Percentiles rank a stretch among this genome's conserved stretches.
Evolutionary conservation across 2,329 filamentous ascomycete species (phyloP).

Genomic region (Simplicillium aogashimaense): DNA sequence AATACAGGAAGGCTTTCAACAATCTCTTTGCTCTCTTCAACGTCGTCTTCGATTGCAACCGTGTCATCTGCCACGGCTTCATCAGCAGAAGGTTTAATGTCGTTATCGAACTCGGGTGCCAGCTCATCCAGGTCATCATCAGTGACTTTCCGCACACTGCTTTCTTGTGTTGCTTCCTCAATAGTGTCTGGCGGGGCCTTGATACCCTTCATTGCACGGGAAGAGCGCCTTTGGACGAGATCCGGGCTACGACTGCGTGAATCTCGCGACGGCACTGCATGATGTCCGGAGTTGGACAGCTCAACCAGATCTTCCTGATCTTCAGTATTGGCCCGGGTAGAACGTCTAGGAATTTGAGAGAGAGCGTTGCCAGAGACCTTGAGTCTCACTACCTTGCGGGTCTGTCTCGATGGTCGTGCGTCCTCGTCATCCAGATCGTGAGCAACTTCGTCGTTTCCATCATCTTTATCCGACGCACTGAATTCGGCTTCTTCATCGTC

Average conservation of each 20-base stretch:
- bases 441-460: conserved; percentile 16
- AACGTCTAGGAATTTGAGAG: conserved; percentile 27
- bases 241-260: conserved; percentile 50
- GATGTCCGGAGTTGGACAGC: conserved; percentile 50
- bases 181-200: conserved; percentile 38
- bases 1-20: conserved; percentile 12
- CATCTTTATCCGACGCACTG: conserved; percentile 15
- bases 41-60: conserved; percentile 3
- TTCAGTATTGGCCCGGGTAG: conserved; percentile 43
- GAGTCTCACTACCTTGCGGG: conserved; percentile 33
- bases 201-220: conserved; percentile 40
- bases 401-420: conserved; percentile 12
- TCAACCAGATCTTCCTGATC: conserved; percentile 47
- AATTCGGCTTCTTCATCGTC: conserved; percentile 27
- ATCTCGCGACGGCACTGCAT: conserved; percentile 37
- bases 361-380: conserved; percentile 23
- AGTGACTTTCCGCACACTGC: conserved; percentile 19
- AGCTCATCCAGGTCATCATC: conserved; percentile 26
- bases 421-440: conserved; percentile 13
- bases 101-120: conserved; percentile 18
- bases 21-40: conserved; percentile 11
- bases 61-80: conserved; percentile 17
- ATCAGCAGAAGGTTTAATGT: conserved; percentile 13
- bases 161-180: conserved; percentile 45
- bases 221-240: conserved; percentile 31